Base-by-base conservation (phyloP, 805 yeast genomes). In the Hanseniaspora mollemarum region DNA sequence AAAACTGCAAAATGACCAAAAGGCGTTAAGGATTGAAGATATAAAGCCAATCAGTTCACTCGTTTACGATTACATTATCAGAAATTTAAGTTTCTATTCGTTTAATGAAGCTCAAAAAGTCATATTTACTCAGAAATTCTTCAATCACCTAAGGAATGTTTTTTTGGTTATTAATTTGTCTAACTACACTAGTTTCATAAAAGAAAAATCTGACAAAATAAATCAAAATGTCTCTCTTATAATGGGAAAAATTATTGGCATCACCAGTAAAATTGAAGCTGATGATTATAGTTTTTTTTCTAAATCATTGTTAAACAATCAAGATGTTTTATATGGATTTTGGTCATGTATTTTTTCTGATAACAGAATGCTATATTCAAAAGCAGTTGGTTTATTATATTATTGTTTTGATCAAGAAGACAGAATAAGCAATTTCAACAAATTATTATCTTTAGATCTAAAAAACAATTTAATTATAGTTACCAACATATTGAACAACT, bases 401-500 rank as follows among this genome's bases (percentile, higher is more conserved):
- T 90, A 84, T 56, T 77, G 84, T 0, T 83, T 77, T 62, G 94
- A 87, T 62, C 84, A 80, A 13, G 80, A 77, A 51, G 95, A 88
- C 16, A 74, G 96, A 58, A 66, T 77, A 32, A 94, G 84, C 62
- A 86, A 87, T 32, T 70, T 85, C n/a, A 75, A 71, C 43, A 73
- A 71, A 3, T 60, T 80, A 33, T 64, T 87, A 24, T 59, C 66
- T 8, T 19, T 35, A 15, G 70, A 75, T 51, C 60, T 80, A 13
- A 59, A 64, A 2, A 60, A 66, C 7, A 72, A 80, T 8, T 57
- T 87, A 4, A 57, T 56, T 2, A 77, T 87, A 0, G 67, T 77
- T 24, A 73, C 68, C 51, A 58, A 59, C 2, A 75, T 75, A 35
- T 57, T 83, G 43, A 57, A 67, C 3, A 68, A 65, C 43, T 67